phyloP scores from a whole-genome alignment of 352 stramenopile species.

The Globisporangium nagaii region DNA sequence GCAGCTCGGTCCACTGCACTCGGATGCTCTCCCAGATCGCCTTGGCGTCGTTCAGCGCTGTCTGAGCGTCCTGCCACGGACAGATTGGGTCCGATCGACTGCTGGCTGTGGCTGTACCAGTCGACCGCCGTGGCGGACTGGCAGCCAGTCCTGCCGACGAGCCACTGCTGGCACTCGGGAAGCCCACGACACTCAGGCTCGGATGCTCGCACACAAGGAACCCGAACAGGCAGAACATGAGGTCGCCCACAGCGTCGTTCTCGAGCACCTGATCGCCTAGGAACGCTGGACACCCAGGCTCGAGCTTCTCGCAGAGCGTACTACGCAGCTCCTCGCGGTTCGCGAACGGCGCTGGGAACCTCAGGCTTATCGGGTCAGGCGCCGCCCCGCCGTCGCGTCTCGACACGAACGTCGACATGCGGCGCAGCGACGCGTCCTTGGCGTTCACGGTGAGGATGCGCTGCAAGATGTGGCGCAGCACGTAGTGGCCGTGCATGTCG shows the following conservation, averaged over 20 bases:
- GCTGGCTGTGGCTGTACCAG: background rate
- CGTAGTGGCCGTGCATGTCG: constrained; percentile 57
- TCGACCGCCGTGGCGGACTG: constrained; percentile 1
- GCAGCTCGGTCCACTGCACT: constrained; percentile 51
- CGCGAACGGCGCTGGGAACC: constrained; percentile 18
- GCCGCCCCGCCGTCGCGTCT: background rate
- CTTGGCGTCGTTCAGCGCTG: constrained; percentile 35
- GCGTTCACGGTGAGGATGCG: constrained; percentile 20
- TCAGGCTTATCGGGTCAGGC: background rate
- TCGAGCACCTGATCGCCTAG: constrained; percentile 30
- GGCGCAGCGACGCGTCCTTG: background rate
- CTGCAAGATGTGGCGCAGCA: constrained; percentile 46
- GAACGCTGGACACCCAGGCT: constrained; percentile 36
- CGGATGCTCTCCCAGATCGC: constrained; percentile 42
- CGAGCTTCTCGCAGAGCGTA: constrained; percentile 29
- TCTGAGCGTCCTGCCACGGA: constrained; percentile 55
- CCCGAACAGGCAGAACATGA: constrained; percentile 53
- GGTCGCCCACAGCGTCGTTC: constrained; percentile 32
- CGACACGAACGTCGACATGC: constrained; percentile 13
- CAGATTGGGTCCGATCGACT: constrained; percentile 2
- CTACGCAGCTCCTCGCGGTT: constrained; percentile 33
- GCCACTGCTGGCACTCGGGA: background rate
- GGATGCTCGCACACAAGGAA: constrained; percentile 60
- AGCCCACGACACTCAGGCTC: constrained; percentile 13
- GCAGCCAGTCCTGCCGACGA: no score